Conservation (phyloP, 2,329 filamentous ascomycete species). For the Ceratocystis huliohia region DNA sequence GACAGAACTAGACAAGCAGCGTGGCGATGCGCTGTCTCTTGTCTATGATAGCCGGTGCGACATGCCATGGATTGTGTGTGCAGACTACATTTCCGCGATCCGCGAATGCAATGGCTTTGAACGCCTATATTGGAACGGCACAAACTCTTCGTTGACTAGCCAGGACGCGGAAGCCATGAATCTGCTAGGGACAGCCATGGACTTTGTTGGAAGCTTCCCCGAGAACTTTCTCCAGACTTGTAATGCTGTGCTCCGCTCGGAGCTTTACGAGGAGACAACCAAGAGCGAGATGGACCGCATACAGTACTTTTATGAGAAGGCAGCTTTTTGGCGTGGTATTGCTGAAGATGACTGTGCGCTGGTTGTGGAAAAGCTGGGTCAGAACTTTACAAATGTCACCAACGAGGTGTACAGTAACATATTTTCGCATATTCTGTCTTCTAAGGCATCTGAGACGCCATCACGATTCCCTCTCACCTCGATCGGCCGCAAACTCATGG, state of each 20-base stretch:
- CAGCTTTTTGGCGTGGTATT: slow-evolving; percentile 65
- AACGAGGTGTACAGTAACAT: slow-evolving; percentile 43
- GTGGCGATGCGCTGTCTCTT: slow-evolving; percentile 69
- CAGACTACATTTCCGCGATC: slow-evolving; percentile 68
- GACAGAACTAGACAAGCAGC: slow-evolving; percentile 71
- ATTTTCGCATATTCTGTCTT: slow-evolving; percentile 28
- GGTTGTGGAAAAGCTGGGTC: slow-evolving; percentile 56
- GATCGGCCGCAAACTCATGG: slow-evolving; percentile 62
- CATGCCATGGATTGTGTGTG: slow-evolving; percentile 71
- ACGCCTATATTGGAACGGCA: slow-evolving; percentile 44
- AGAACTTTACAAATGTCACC: slow-evolving; percentile 48
- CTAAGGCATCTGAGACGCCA: slow-evolving; percentile 28
- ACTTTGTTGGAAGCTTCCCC: slow-evolving; percentile 58
- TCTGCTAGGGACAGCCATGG: slow-evolving; percentile 55
- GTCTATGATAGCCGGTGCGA: slow-evolving; percentile 57
- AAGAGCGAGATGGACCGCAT: slow-evolving; percentile 61
- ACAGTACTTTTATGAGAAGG: slow-evolving; percentile 63
- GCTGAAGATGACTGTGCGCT: slow-evolving; percentile 67
- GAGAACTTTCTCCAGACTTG: slow-evolving; percentile 56
- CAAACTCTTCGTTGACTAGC: slow-evolving; percentile 32
- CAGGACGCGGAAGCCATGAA: slow-evolving; percentile 43
- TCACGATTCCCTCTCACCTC: slow-evolving; percentile 49
- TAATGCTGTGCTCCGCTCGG: slow-evolving; percentile 52
- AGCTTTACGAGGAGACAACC: slow-evolving; percentile 62
- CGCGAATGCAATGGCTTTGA: slow-evolving; percentile 71